Evolutionary conservation across 345 rosid genomes (phyloP).

Genomic region (Pugionium cornutum): DNA sequence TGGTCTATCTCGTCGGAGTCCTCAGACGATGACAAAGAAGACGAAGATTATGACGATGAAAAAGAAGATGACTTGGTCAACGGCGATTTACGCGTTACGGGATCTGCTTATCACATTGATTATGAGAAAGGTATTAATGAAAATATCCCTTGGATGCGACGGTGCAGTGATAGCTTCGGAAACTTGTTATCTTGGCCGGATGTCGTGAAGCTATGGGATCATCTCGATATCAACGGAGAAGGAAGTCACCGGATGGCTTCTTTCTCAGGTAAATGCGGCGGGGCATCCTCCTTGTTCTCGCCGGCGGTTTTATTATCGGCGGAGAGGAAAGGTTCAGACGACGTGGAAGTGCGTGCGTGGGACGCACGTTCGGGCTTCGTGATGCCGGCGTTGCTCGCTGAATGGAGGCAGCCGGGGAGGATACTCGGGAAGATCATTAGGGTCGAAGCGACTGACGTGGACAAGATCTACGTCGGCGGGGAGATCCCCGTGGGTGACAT

Average conservation of each 20-base stretch:
- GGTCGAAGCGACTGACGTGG: slow-evolving; percentile 39
- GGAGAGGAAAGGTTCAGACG: slow-evolving; percentile 33
- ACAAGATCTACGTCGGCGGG: slow-evolving; percentile 49
- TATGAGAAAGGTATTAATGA: slow-evolving; percentile 15
- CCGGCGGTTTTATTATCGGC: slow-evolving; percentile 50
- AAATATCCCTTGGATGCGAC: slow-evolving; percentile 31
- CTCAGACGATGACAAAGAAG: slow-evolving; percentile 39
- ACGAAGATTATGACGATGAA: slow-evolving; percentile 32
- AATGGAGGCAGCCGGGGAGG: slow-evolving; percentile 50
- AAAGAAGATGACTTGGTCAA: slow-evolving; percentile 37
- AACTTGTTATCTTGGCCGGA: slow-evolving; percentile 40
- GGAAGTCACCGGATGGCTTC: slow-evolving; percentile 47
- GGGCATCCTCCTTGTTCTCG: slow-evolving; percentile 40
- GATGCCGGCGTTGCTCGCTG: slow-evolving; percentile 58
- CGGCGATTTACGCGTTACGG: slow-evolving; percentile 45
- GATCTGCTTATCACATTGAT: slow-evolving; percentile 31
- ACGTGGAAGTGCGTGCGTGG: slow-evolving; percentile 51
- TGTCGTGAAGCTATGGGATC: slow-evolving; percentile 39
- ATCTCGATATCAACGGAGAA: slow-evolving; percentile 43
- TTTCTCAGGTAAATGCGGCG: slow-evolving; percentile 28
- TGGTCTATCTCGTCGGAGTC: slow-evolving; percentile 41
- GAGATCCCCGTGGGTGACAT: slow-evolving; percentile 57
- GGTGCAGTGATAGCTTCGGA: slow-evolving; percentile 50
- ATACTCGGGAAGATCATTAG: slow-evolving; percentile 40
- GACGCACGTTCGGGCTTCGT: slow-evolving; percentile 53